phyloP scores from a whole-genome alignment of 2,329 filamentous ascomycete species.

The Leptodontidium sp. region DNA sequence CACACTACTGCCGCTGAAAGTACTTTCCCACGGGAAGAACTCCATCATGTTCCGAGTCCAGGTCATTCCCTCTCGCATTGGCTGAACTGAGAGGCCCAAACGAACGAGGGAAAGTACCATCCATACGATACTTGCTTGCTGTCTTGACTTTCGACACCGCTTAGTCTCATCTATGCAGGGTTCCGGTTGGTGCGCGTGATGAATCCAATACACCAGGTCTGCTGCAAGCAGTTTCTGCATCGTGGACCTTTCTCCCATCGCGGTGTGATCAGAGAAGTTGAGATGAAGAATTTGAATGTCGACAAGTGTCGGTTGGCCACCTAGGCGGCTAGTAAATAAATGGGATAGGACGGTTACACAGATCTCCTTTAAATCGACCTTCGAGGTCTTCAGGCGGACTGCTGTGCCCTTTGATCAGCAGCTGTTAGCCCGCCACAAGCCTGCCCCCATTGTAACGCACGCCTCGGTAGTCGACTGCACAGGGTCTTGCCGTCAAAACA shows the following conservation, averaged over 20 bases:
- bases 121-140: neutral
- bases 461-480: slow-evolving; percentile 15
- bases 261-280: slow-evolving; percentile 13
- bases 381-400: slow-evolving; percentile 3
- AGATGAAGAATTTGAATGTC: slow-evolving; percentile 12
- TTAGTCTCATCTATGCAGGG: slow-evolving; percentile 25
- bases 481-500: slow-evolving; percentile 1
- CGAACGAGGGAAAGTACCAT: slow-evolving; percentile 12
- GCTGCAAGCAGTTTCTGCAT: slow-evolving; percentile 1
- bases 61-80: neutral
- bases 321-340: slow-evolving; percentile 24
- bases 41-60: neutral
- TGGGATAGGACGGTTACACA: slow-evolving; percentile 29
- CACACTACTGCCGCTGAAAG: slow-evolving; percentile 13
- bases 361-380: slow-evolving; percentile 26
- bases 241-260: neutral
- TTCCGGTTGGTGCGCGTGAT: slow-evolving; percentile 26
- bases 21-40: slow-evolving; percentile 3
- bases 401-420: slow-evolving; percentile 13
- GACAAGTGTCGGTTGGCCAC: slow-evolving; percentile 20
- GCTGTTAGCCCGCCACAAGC: slow-evolving; percentile 13
- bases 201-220: neutral
- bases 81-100: slow-evolving; percentile 11
- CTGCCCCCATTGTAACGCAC: neutral
- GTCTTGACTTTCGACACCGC: slow-evolving; percentile 6